A percentile compares a stretch with the other conserved stretches of the same genome.
Evolutionary conservation across 164 flowering plant species (phyloP).

Genomic region (Cinnamomum micranthum): DNA sequence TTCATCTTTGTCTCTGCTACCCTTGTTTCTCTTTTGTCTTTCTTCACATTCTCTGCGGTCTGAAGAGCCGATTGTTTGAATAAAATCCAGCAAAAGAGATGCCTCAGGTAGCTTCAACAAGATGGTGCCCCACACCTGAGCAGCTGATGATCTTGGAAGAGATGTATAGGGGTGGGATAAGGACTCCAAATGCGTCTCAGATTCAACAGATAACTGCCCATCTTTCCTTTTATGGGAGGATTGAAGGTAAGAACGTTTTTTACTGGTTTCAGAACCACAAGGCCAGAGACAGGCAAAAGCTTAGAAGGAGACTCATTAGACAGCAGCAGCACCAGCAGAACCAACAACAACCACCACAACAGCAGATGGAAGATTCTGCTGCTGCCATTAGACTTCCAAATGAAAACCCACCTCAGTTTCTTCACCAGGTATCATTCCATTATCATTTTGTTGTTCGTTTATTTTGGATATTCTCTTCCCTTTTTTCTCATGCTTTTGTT

Average conservation of each 20-base stretch:
- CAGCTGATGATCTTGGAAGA: slow-evolving; percentile 86
- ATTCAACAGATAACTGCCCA: slow-evolving; percentile 77
- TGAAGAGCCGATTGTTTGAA: background rate
- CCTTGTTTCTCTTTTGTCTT: background rate
- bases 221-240: slow-evolving; percentile 67
- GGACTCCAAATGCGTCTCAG: slow-evolving; percentile 67
- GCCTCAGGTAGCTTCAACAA: slow-evolving; percentile 49
- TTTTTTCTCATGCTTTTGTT: background rate
- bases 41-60: background rate
- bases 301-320: slow-evolving; percentile 49
- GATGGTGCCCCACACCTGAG: slow-evolving; percentile 91
- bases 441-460: background rate
- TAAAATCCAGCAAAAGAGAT: slow-evolving; percentile 13
- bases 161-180: slow-evolving; percentile 60
- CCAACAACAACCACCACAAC: slow-evolving; percentile 25
- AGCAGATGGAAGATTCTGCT: slow-evolving; percentile 6
- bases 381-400: slow-evolving; percentile 8
- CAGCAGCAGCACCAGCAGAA: slow-evolving; percentile 16
- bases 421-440: slow-evolving; percentile 28
- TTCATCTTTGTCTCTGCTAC: background rate
- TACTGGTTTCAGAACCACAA: slow-evolving; percentile 94
- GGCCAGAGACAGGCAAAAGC: slow-evolving; percentile 83
- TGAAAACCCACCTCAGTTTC: slow-evolving; percentile 18
- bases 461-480: background rate
- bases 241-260: slow-evolving; percentile 81